Base-by-base conservation (phyloP, 345 rosid species). In the Melaleuca quinquenervia region DNA sequence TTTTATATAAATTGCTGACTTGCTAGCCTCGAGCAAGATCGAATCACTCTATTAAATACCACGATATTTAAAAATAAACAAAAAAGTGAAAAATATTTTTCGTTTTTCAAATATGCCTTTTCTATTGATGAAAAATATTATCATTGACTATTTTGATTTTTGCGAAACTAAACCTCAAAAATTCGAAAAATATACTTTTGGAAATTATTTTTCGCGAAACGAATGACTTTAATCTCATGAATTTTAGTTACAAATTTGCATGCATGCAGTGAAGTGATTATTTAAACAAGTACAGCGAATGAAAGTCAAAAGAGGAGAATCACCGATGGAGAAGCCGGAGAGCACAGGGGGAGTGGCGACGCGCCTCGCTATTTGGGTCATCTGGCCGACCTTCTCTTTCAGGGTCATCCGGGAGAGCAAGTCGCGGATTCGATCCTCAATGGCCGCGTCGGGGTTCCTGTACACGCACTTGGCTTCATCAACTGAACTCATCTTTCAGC, bases 371-470 rank as follows among this genome's bases (percentile, higher is more conserved):
- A 95, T 93, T 84, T 96, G 97, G 70, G 96, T 92, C 98, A 97
- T 95, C 89, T 96, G 99, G 13, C 96, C 96, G 76, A 97, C 85
- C 85, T 96, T 97, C 88, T 96, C 98, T 84, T 84, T 82, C 70
- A 95, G 70, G 56, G 92, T 97, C 98, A 97, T 96, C 83, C 95
- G 92, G 55, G 96, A 93, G 84, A 96, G 93, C 90, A 96, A 95
- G 91, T 97, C 98, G 48, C 90, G 84, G 76, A 96, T 87, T 56
- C 98, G 96, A 90, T 89, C 93, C 88, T 97, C 97, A 7, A 92
- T 88, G 11, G 93, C 91, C 74, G 92, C 95, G 64, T 88, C 50
- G 29, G 92, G 90, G 80, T 95, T 88, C 87, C 88, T 95, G 96
- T 94, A 95, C 84, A 91, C 75, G 90, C 88, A 93, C 18, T 88